Evolutionary conservation across 2,329 filamentous ascomycete species (phyloP).

Genomic region (Passalora sequoiae): DNA sequence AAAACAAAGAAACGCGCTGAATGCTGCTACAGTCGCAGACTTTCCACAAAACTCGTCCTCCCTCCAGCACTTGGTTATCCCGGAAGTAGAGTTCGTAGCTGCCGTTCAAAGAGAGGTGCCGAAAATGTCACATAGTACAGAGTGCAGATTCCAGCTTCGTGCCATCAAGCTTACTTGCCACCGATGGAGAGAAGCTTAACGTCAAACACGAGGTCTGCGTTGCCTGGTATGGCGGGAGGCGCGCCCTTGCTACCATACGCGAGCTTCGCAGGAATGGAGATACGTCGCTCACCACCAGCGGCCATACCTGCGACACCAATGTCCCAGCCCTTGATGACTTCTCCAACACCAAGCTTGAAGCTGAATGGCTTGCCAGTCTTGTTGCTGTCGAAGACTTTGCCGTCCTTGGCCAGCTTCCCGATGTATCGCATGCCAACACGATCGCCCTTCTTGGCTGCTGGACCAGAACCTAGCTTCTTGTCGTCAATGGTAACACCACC

Average conservation of each 20-base stretch:
- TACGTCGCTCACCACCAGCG: constrained; percentile 85
- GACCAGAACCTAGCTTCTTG: constrained; percentile 83
- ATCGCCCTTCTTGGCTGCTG: constrained; percentile 82
- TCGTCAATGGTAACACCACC: constrained; percentile 91
- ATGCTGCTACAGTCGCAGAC: constrained; percentile 8
- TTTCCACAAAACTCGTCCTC: constrained; percentile 29
- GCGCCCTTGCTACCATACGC: constrained; percentile 78
- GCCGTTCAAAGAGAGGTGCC: background rate
- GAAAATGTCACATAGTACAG: constrained; percentile 19
- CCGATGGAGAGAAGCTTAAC: constrained; percentile 45
- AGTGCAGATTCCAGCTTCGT: constrained; percentile 5
- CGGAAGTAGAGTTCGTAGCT: constrained; percentile 26
- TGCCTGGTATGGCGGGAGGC: constrained; percentile 78
- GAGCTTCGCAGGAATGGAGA: constrained; percentile 79
- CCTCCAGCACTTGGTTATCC: constrained; percentile 34
- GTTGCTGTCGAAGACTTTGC: constrained; percentile 95
- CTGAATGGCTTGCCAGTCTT: constrained; percentile 98
- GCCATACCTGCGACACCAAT: constrained; percentile 88
- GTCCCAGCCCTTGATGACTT: constrained; percentile 99
- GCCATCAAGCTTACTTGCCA: background rate
- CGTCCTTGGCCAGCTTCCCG: constrained; percentile 81
- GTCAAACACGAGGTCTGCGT: constrained; percentile 90
- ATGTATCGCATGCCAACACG: constrained; percentile 95
- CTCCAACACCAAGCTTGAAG: constrained; percentile 88
- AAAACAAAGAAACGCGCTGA: constrained; percentile 8